phyloP scores from a whole-genome alignment of 345 rosid species.

The Eucalyptus erythrocorys region DNA sequence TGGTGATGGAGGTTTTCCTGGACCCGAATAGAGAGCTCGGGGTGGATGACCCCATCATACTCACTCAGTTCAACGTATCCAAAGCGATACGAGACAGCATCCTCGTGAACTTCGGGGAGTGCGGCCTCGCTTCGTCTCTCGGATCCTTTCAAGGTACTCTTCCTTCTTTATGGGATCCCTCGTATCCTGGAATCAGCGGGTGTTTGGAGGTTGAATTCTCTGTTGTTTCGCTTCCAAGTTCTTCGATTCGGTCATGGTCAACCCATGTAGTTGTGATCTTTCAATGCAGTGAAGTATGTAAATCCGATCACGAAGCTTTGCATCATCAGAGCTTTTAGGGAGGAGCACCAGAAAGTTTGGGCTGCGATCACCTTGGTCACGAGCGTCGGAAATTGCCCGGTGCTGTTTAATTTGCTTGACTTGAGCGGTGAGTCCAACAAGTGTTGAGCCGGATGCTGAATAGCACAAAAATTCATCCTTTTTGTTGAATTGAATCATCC shows the following conservation, averaged over 20 bases:
- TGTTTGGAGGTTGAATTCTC: neutral
- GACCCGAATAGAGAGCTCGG: conserved; percentile 49
- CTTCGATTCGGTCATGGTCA: neutral
- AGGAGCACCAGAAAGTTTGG: conserved; percentile 68
- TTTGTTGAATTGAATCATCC: neutral
- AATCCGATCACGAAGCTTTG: conserved; percentile 66
- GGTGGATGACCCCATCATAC: conserved; percentile 43
- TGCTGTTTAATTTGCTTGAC: conserved; percentile 56
- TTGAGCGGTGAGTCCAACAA: conserved; percentile 45
- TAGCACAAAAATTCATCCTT: neutral
- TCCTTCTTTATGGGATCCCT: neutral
- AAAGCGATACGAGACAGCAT: conserved; percentile 58
- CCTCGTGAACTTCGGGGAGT: conserved; percentile 63
- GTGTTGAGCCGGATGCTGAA: neutral
- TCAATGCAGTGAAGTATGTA: conserved; percentile 46
- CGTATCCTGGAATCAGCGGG: neutral
- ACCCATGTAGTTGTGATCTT: neutral
- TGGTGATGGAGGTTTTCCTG: conserved; percentile 64
- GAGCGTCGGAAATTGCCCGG: conserved; percentile 49
- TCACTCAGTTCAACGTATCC: conserved; percentile 50
- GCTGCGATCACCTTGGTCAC: conserved; percentile 63
- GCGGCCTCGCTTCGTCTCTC: conserved; percentile 56
- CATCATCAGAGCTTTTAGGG: conserved; percentile 62
- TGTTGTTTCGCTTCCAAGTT: neutral
- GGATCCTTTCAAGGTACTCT: too few species aligned